These are phyloP conservation scores for Cyclostephanos invisitatus DNA, from an alignment of 108 stramenopile species.

Conservation along the genomic window DNA sequence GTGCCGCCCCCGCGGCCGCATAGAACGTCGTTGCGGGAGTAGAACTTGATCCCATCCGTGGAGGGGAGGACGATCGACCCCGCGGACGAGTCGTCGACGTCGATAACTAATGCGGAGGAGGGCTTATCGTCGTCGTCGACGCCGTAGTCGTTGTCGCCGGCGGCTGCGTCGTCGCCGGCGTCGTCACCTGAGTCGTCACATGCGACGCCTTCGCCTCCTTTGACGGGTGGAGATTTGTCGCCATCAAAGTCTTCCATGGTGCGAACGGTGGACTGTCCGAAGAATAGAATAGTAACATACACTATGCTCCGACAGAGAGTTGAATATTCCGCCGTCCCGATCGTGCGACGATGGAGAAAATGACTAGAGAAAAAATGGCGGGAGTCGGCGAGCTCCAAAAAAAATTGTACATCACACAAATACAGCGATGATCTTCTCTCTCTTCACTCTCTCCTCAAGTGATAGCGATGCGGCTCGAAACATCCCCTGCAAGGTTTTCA, in stretches of 20 bases:
- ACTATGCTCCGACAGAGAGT: no score
- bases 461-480: no score
- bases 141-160: neutral
- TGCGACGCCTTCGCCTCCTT: neutral
- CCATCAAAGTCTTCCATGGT: neutral
- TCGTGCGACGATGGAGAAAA: no score
- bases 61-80: slow-evolving; percentile 17
- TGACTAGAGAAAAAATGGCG: no score
- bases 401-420: no score
- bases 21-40: slow-evolving; percentile 71
- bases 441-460: no score
- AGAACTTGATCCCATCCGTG: slow-evolving; percentile 54
- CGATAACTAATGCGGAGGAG: neutral
- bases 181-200: no score
- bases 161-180: neutral
- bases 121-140: neutral
- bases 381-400: no score
- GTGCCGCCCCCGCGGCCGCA: slow-evolving; percentile 82
- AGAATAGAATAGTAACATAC: no score
- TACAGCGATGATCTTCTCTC: no score
- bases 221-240: neutral
- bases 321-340: no score
- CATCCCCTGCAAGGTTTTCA: neutral
- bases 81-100: neutral
- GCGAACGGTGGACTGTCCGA: no score